These are phyloP conservation scores for Salix brachista DNA, from an alignment of 345 rosid genomes.

Conservation along the genomic window DNA sequence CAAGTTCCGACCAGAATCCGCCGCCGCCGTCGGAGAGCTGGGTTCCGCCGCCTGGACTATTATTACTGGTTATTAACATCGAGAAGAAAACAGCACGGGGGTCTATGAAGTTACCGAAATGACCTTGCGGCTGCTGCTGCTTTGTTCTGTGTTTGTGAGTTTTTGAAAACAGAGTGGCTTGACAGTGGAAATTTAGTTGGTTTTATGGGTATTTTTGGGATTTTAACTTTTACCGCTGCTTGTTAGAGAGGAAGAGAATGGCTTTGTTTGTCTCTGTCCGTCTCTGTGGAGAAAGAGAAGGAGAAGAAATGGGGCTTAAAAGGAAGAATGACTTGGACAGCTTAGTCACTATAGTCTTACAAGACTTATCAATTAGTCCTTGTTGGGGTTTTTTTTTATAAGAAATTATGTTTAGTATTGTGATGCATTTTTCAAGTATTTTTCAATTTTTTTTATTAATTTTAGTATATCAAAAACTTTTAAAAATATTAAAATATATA, in stretches of 20 bases:
- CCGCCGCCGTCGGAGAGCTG: slow-evolving; percentile 35
- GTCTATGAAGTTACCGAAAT: neutral
- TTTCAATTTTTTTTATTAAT: no score
- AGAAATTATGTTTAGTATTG: no score
- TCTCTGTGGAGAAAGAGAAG: neutral
- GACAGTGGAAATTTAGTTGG: no score
- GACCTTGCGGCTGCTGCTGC: slow-evolving; percentile 7
- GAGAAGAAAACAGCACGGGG: neutral
- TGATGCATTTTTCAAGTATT: no score
- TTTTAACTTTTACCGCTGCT: neutral
- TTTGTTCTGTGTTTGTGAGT: neutral
- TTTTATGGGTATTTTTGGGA: neutral
- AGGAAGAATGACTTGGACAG: neutral
- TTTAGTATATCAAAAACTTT: no score
- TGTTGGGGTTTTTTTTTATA: neutral
- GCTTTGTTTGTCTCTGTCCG: neutral
- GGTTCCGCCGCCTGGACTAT: slow-evolving; percentile 21
- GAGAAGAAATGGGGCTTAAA: neutral
- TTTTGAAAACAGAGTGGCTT: neutral
- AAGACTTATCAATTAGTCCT: neutral
- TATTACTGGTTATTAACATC: slow-evolving; percentile 21
- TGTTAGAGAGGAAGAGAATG: neutral
- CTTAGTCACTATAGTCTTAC: neutral
- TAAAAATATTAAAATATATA: no score
- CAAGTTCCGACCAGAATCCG: slow-evolving; percentile 37